Percentiles rank a stretch among this genome's conserved stretches.
Conservation (phyloP, 176 grass and related monocot genomes). For the Carex littledalei region DNA sequence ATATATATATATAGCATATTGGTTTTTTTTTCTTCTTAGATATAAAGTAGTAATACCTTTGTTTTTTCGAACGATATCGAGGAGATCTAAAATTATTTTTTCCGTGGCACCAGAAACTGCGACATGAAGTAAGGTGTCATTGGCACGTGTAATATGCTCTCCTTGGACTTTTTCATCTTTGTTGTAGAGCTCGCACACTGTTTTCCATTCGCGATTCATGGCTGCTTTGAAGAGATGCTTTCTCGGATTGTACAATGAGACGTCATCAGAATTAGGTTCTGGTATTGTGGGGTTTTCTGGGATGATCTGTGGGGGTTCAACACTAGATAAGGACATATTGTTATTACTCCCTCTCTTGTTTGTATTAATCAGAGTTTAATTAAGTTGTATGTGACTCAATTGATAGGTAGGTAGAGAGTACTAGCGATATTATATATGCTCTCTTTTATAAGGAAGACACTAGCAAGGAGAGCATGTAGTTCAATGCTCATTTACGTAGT, state of each 20-base stretch:
- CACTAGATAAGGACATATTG: not conserved
- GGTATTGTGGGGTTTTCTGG: not conserved
- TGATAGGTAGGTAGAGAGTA: not conserved
- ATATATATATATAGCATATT: too few species aligned
- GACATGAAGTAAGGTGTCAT: conserved; percentile 7
- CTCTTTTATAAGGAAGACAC: not conserved
- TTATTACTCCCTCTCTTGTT: not conserved
- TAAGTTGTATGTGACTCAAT: not conserved
- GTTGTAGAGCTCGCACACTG: not conserved
- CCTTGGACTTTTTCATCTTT: not conserved
- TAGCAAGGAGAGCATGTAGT: not conserved
- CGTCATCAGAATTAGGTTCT: not conserved
- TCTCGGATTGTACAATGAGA: not conserved
- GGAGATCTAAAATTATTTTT: not conserved
- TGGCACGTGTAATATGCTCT: not conserved
- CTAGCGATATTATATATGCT: not conserved
- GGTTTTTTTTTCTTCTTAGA: not conserved
- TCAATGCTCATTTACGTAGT: not conserved
- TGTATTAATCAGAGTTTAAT: not conserved
- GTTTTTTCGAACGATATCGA: not conserved
- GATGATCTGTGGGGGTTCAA: not conserved
- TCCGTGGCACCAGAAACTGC: not conserved
- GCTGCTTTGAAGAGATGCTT: not conserved
- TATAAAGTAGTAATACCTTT: not conserved
- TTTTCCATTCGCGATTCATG: not conserved